phyloP scores from a whole-genome alignment of 495 filamentous ascomycete genomes.

The Monascus purpureus region DNA sequence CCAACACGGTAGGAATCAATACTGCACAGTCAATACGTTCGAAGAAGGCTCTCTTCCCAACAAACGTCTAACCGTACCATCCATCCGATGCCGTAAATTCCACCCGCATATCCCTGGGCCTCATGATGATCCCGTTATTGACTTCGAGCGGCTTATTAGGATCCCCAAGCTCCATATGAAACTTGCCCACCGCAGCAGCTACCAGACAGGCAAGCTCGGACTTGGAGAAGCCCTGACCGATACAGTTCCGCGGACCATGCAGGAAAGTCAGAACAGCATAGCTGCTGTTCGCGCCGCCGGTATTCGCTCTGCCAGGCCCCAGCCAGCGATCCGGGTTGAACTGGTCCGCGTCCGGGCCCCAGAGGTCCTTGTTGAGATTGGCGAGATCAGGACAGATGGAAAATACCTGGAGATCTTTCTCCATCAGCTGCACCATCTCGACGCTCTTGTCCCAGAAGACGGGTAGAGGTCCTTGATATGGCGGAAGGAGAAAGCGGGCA shows the following conservation, averaged over 20 bases:
- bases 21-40: no score
- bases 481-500: conserved; percentile 74
- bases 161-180: conserved; percentile 47
- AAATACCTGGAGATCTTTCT: conserved; percentile 22
- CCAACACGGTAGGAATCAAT: no score
- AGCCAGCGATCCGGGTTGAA: conserved; percentile 77
- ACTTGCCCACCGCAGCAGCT: conserved; percentile 60
- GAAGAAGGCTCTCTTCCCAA: no score
- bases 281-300: conserved; percentile 45
- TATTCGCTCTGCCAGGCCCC: conserved; percentile 31
- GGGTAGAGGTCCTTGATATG: conserved; percentile 82
- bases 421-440: conserved; percentile 31
- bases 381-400: conserved; percentile 40
- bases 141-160: conserved; percentile 44
- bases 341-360: conserved; percentile 67
- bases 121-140: conserved; percentile 44
- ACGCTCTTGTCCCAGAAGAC: conserved; percentile 64
- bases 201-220: conserved; percentile 73
- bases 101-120: conserved; percentile 46
- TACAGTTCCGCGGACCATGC: conserved; percentile 68
- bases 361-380: conserved; percentile 62
- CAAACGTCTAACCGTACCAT: neutral
- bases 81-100: conserved; percentile 26
- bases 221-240: conserved; percentile 69
- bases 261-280: conserved; percentile 73